These are phyloP conservation scores for Arachis stenosperma DNA, from an alignment of 306 rosid genomes.

Conservation along the genomic window DNA sequence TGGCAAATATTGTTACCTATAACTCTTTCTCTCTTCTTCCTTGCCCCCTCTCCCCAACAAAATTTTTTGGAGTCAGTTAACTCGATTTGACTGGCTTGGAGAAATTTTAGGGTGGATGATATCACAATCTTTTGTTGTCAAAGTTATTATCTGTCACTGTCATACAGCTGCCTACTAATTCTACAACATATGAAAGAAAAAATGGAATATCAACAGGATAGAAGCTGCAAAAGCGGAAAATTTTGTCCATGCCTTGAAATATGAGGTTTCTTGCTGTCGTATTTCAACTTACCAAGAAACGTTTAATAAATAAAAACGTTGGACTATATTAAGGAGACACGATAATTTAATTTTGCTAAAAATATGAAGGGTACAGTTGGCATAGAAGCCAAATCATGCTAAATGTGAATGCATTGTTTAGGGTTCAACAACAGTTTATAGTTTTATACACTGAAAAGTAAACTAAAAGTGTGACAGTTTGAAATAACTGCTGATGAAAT, in stretches of 20 bases:
- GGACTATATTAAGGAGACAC: neutral
- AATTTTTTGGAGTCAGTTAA: constrained; percentile 6
- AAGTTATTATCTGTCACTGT: constrained; percentile 24
- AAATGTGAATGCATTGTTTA: neutral
- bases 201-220: neutral
- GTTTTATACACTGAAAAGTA: neutral
- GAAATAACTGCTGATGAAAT: constrained; percentile 6
- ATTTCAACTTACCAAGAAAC: constrained; percentile 12
- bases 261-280: constrained; percentile 12
- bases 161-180: constrained; percentile 13
- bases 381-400: constrained; percentile 21
- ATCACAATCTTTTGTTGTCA: constrained; percentile 12
- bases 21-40: too few species aligned
- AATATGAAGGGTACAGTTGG: neutral
- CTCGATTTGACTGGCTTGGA: constrained; percentile 5
- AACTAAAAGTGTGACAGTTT: neutral
- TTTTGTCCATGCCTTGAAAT: constrained; percentile 31
- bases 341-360: neutral
- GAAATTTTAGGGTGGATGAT: constrained; percentile 4
- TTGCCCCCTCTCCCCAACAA: too few species aligned
- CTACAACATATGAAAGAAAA: constrained; percentile 12
- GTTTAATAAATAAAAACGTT: neutral
- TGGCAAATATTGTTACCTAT: too few species aligned
- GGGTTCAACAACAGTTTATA: neutral
- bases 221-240: constrained; percentile 29